Conservation (phyloP, 2,329 filamentous ascomycete genomes). For the Pezicula rhizophila region DNA sequence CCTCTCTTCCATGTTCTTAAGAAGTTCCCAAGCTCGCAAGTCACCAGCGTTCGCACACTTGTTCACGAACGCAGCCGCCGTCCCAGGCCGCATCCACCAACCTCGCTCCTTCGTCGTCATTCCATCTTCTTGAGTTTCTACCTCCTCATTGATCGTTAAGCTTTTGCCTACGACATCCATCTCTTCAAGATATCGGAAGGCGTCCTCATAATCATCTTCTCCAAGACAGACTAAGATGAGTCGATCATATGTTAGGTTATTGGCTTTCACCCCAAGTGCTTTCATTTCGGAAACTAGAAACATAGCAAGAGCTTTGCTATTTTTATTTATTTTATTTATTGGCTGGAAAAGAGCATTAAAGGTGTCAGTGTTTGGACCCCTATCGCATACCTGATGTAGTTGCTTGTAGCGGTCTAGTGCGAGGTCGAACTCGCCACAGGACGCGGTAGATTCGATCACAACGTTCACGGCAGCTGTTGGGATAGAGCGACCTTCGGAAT, state of each 20-base stretch:
- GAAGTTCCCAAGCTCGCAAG: slow-evolving; percentile 16
- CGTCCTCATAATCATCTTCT: slow-evolving; percentile 38
- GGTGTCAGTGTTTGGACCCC: slow-evolving; percentile 43
- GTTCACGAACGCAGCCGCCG: slow-evolving; percentile 14
- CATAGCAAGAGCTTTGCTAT: slow-evolving; percentile 49
- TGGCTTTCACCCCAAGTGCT: slow-evolving; percentile 45
- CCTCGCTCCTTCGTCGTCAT: slow-evolving; percentile 15
- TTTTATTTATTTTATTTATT: slow-evolving; percentile 35
- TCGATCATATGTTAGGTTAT: slow-evolving; percentile 55
- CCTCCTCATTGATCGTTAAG: too few species aligned
- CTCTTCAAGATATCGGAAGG: slow-evolving; percentile 42
- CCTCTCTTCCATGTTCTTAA: slow-evolving; percentile 19
- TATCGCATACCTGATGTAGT: slow-evolving; percentile 43
- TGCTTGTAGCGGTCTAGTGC: slow-evolving; percentile 57
- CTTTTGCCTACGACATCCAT: slow-evolving; percentile 34
- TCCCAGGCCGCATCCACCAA: slow-evolving; percentile 27
- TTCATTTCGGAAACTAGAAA: slow-evolving; percentile 59
- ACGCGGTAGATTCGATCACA: slow-evolving; percentile 25
- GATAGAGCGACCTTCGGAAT: slow-evolving; percentile 39
- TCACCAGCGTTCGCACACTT: slow-evolving; percentile 16
- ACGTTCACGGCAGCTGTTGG: slow-evolving; percentile 45
- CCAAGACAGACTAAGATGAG: slow-evolving; percentile 51
- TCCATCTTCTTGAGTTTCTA: slow-evolving; percentile 12
- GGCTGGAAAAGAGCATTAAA: slow-evolving; percentile 53
- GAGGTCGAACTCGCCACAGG: slow-evolving; percentile 36